Conservation (phyloP, 139 green algal species). For the Marvania coccoides region DNA sequence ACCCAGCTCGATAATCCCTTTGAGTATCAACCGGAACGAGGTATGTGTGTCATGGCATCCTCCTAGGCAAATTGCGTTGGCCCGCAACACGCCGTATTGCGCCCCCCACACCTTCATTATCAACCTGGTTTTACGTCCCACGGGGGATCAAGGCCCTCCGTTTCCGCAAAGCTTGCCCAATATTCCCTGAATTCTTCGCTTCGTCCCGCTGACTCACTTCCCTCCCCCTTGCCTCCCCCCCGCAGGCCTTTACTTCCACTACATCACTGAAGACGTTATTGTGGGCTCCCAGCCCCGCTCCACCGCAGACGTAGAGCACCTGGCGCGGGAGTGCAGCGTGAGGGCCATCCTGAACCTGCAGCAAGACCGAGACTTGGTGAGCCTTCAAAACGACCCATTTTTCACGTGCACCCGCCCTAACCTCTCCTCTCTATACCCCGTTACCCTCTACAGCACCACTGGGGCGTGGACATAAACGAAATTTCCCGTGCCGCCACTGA, state of each 20-base stretch:
- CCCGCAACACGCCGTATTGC: too few species aligned
- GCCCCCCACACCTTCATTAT: too few species aligned
- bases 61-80: too few species aligned
- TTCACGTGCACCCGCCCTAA: background rate
- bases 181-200: too few species aligned
- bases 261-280: conserved; percentile 43
- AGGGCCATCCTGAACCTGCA: conserved; percentile 44
- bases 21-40: background rate
- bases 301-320: conserved; percentile 36
- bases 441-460: too few species aligned
- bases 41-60: background rate
- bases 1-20: conserved; percentile 2
- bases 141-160: too few species aligned
- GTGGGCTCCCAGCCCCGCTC: conserved; percentile 54
- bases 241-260: conserved; percentile 60
- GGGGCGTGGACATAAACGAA: conserved; percentile 37
- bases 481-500: conserved; percentile 23
- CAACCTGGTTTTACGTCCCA: too few species aligned
- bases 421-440: too few species aligned
- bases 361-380: conserved; percentile 47
- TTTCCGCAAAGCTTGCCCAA: too few species aligned
- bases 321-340: conserved; percentile 19
- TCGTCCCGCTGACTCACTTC: too few species aligned
- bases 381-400: conserved; percentile 34
- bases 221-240: background rate